Evolutionary conservation across 345 rosid species (phyloP).

Genomic region (Citrus inodora): DNA sequence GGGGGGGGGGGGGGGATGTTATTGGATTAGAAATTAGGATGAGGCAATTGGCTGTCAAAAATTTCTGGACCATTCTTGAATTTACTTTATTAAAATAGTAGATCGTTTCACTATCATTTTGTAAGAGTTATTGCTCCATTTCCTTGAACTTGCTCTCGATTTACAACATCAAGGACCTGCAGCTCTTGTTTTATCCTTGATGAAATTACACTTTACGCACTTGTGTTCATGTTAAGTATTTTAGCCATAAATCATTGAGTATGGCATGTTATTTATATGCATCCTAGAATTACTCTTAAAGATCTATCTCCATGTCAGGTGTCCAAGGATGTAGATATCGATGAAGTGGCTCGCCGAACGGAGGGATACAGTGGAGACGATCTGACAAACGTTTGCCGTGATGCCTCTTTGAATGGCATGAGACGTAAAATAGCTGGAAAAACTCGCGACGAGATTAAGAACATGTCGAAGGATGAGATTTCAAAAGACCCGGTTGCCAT

Average conservation of each 20-base stretch:
- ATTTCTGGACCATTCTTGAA: no score
- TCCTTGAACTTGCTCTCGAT: not conserved
- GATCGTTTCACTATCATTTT: not conserved
- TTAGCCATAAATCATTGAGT: not conserved
- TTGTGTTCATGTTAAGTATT: not conserved
- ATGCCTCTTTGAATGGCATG: slow-evolving; percentile 98
- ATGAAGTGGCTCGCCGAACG: slow-evolving; percentile 85
- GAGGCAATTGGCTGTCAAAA: not conserved
- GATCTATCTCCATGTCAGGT: slow-evolving; percentile 42
- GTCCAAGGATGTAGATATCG: slow-evolving; percentile 81
- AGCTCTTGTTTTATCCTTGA: not conserved
- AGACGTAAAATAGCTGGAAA: slow-evolving; percentile 99
- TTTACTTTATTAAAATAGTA: not conserved
- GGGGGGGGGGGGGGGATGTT: not conserved
- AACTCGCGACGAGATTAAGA: slow-evolving; percentile 97
- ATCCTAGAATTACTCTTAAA: not conserved
- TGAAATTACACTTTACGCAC: not conserved
- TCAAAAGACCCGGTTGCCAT: slow-evolving; percentile 96
- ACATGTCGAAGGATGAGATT: slow-evolving; percentile 96
- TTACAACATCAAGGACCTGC: not conserved
- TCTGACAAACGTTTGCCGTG: slow-evolving; percentile 95
- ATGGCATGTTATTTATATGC: not conserved
- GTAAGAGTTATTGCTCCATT: not conserved
- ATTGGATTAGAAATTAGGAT: not conserved
- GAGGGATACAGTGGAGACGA: slow-evolving; percentile 99